Percentiles rank a stretch among this genome's conserved stretches.
Evolutionary conservation across 164 flowering plant genomes (phyloP).

Genomic region (Nelumbo lutea): DNA sequence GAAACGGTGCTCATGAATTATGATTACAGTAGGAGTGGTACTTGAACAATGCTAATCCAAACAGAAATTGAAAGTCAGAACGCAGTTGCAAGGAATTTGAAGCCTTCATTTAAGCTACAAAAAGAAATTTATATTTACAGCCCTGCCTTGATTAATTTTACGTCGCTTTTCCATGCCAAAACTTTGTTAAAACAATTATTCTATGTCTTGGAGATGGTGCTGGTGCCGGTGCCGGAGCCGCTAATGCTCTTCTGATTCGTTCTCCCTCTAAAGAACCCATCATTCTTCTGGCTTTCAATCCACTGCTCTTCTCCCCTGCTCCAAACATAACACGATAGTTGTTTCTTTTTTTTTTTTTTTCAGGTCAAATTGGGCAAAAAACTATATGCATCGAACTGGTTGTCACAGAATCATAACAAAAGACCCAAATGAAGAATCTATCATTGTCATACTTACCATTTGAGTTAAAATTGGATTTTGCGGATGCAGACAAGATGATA

Average conservation of each 20-base stretch:
- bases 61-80: too few relatives aligned
- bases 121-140: too few relatives aligned
- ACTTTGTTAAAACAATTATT: too few relatives aligned
- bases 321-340: not conserved
- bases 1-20: too few relatives aligned
- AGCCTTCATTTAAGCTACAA: too few relatives aligned
- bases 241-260: not conserved
- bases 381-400: not conserved
- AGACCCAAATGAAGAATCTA: too few relatives aligned
- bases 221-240: not conserved
- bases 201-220: conserved; percentile 3
- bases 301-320: not conserved
- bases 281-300: conserved; percentile 14
- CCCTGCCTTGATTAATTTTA: too few relatives aligned
- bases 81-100: too few relatives aligned
- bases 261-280: conserved; percentile 4
- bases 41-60: too few relatives aligned
- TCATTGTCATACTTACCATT: conserved; percentile 27
- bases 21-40: too few relatives aligned
- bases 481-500: conserved; percentile 47
- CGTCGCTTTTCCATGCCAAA: too few relatives aligned
- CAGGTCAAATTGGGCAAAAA: not conserved
- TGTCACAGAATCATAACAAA: not conserved
- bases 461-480: conserved; percentile 25
- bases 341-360: not conserved